Evolutionary conservation across 1,284 basidiomycete genomes (phyloP), one percentile per base, ranked within the genome.

Genomic region (Phylloboletellus chloephorus): DNA sequence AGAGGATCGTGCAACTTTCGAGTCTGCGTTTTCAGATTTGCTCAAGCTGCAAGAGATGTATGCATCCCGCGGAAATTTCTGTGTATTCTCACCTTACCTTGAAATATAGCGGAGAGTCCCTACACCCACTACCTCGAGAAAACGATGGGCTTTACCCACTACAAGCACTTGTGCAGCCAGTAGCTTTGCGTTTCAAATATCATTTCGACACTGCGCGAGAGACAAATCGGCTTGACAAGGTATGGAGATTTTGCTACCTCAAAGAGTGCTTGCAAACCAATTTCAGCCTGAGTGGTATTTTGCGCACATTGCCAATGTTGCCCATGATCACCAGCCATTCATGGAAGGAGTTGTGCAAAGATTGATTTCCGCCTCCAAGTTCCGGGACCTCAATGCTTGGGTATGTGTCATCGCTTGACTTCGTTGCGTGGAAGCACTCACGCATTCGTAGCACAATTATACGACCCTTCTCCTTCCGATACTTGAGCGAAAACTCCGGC

Each of bases 281-380:
- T 39, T 36, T 31, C 56, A 93, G 88, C 95, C 95, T 1, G 96
- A 98, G 63, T 98, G 95, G 91, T 97, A 89, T 54, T 88, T 98
- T 54, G 85, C 89, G 3, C 89, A 97, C 61, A 73, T 98, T 12
- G 71, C 89, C 20, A 90, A 96, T 53, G 74, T 83, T 40, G 73
- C 79, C 23, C 88, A 89, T 53, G 86, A 92, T 46, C 91, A 95
- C 52, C 71, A 77, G 24, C 57, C 72, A 15, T 90, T 97, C 65
- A 78, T 92, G 70, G 74, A 87, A 44, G 65, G 66, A n/a, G 72
- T 85, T 35, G 66, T 93, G 19, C 91, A 93, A 61, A 71, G 69
- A n/a, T 61, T 95, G 2, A 61, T 93, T 11, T 66, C 73, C 3
- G 61, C 68, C 21, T 76, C 82, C 3, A 79, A 80, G 20, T 84